These are phyloP conservation scores for Prunus mira DNA, from an alignment of 306 rosid species.

Conservation along the genomic window DNA sequence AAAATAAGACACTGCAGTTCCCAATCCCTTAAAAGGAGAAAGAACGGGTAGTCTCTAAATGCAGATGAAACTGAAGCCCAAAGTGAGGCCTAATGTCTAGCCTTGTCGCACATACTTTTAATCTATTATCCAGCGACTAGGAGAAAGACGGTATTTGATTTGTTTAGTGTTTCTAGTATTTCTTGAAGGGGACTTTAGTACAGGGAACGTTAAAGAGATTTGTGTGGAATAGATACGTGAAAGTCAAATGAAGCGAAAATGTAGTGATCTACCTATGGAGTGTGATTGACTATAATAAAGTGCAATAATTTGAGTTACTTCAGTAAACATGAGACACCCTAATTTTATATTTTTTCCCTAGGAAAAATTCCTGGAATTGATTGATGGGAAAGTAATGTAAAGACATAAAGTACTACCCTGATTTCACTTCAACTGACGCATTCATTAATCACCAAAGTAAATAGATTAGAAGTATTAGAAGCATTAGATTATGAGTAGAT, in stretches of 20 bases:
- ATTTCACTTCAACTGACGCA: background rate
- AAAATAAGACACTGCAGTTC: background rate
- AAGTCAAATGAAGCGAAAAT: background rate
- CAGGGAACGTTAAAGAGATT: background rate
- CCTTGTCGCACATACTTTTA: background rate
- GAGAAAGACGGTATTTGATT: background rate
- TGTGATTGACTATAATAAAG: background rate
- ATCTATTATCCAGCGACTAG: background rate
- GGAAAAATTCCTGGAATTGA: background rate
- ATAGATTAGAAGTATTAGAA: background rate
- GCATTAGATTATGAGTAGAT: background rate
- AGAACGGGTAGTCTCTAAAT: background rate
- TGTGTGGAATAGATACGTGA: background rate
- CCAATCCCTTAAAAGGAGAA: background rate
- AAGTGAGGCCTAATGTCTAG: background rate
- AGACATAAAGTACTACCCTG: background rate
- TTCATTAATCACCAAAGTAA: background rate
- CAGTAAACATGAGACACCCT: background rate
- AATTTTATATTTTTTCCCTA: background rate
- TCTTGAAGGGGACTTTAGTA: slow-evolving; percentile 3
- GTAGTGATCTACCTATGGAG: background rate
- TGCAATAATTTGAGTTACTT: background rate
- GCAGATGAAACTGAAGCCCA: background rate
- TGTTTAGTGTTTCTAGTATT: background rate
- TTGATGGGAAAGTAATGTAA: background rate